These are phyloP conservation scores for Tulasnella sp. DNA, from an alignment of 768 basidiomycete genomes.

Conservation along the genomic window DNA sequence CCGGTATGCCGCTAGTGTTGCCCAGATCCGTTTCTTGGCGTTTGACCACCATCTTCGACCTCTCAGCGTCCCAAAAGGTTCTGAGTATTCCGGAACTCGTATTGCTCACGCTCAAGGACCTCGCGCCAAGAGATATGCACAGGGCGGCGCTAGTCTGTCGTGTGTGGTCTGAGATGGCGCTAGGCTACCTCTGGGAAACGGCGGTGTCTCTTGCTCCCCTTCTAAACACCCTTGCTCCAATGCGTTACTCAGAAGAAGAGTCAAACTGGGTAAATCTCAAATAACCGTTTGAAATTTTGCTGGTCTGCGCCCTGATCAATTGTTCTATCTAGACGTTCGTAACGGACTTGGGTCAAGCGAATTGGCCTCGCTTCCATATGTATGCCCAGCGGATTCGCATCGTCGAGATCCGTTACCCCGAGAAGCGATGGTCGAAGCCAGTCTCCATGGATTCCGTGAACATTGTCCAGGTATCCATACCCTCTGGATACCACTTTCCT, in stretches of 20 bases:
- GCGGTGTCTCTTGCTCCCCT: not conserved
- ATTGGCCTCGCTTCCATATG: not conserved
- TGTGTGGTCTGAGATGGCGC: not conserved
- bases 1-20: not conserved
- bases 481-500: not conserved
- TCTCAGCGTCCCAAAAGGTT: not conserved
- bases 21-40: not conserved
- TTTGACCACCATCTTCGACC: not conserved
- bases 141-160: not conserved
- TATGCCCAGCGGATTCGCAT: not conserved
- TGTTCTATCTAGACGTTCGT: not conserved
- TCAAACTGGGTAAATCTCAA: not conserved
- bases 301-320: not conserved
- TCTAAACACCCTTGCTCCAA: not conserved
- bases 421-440: not conserved
- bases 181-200: not conserved
- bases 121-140: not conserved
- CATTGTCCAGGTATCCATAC: not conserved
- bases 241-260: not conserved
- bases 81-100: not conserved
- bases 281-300: too few relatives aligned
- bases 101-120: not conserved
- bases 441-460: not conserved
- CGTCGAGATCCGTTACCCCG: not conserved
- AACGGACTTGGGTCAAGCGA: not conserved